Percentiles rank a stretch among this genome's conserved stretches.
Evolutionary conservation across 306 rosid genomes (phyloP).

Genomic region (Vigna hirtella): DNA sequence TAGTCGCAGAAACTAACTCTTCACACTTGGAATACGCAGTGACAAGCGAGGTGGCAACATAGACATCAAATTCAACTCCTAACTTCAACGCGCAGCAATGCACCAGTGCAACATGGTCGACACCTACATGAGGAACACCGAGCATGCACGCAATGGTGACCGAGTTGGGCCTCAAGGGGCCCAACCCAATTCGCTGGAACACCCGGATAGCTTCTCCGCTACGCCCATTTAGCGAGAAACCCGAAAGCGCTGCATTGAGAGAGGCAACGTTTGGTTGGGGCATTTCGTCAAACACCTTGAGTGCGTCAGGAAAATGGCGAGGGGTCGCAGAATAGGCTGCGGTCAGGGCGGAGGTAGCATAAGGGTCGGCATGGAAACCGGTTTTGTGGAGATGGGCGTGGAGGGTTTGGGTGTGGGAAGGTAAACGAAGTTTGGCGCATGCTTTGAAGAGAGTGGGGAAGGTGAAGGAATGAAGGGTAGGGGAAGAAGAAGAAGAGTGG

Average conservation of each 20-base stretch:
- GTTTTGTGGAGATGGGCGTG: conserved; percentile 69
- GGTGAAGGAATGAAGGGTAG: conserved; percentile 56
- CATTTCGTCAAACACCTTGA: conserved; percentile 70
- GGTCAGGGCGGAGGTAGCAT: conserved; percentile 64
- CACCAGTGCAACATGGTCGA: conserved; percentile 44
- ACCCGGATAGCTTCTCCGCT: conserved; percentile 48
- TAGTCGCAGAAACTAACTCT: conserved; percentile 51
- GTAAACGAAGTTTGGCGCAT: conserved; percentile 55
- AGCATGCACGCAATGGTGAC: conserved; percentile 63
- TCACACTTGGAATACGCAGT: conserved; percentile 59
- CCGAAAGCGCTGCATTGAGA: conserved; percentile 64
- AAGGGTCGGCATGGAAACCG: conserved; percentile 59
- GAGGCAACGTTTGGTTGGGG: conserved; percentile 58
- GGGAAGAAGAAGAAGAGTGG: conserved; percentile 44
- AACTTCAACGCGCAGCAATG: conserved; percentile 72
- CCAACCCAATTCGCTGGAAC: conserved; percentile 44
- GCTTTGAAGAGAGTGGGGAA: conserved; percentile 82
- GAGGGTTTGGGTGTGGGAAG: conserved; percentile 51
- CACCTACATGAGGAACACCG: conserved; percentile 37
- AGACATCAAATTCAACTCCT: conserved; percentile 69
- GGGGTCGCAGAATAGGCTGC: conserved; percentile 46
- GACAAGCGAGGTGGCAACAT: conserved; percentile 65
- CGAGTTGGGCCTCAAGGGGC: conserved; percentile 58
- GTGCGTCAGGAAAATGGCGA: conserved; percentile 45
- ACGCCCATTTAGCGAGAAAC: conserved; percentile 56